Conservation (phyloP, 192 early-diverging fungal genomes). For the Oehlia diaphana region DNA sequence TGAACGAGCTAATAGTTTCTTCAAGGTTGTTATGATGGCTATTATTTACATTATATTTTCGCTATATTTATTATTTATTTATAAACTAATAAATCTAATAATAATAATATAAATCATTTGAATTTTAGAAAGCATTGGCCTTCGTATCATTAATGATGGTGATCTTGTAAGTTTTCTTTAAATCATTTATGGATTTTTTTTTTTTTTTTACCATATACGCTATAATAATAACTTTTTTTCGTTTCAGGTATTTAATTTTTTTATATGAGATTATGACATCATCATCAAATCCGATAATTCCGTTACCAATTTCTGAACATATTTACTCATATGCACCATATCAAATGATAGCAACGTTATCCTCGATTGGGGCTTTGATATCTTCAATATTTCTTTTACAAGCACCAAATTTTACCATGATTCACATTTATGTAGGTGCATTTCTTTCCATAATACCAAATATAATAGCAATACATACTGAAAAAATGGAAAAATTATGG, state of each 20-base stretch:
- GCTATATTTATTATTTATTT: neutral
- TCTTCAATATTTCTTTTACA: slow-evolving; percentile 19
- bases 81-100: neutral
- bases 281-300: neutral
- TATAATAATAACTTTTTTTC: neutral
- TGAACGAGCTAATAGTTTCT: slow-evolving; percentile 15
- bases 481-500: slow-evolving; percentile 23
- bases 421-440: slow-evolving; percentile 6
- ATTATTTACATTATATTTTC: neutral
- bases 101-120: neutral
- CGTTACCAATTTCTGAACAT: neutral
- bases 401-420: slow-evolving; percentile 10
- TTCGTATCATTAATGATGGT: slow-evolving; percentile 6
- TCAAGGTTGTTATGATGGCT: slow-evolving; percentile 1
- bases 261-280: neutral
- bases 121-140: slow-evolving; percentile 3
- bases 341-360: slow-evolving; percentile 21
- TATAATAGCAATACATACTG: neutral
- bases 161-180: neutral
- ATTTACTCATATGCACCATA: slow-evolving; percentile 9
- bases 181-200: neutral
- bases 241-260: slow-evolving; percentile 1
- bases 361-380: neutral
- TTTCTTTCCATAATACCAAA: slow-evolving; percentile 8
- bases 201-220: neutral